Evolutionary conservation across 108 stramenopile genomes (phyloP).

Genomic region (Skeletonema marinoi): DNA sequence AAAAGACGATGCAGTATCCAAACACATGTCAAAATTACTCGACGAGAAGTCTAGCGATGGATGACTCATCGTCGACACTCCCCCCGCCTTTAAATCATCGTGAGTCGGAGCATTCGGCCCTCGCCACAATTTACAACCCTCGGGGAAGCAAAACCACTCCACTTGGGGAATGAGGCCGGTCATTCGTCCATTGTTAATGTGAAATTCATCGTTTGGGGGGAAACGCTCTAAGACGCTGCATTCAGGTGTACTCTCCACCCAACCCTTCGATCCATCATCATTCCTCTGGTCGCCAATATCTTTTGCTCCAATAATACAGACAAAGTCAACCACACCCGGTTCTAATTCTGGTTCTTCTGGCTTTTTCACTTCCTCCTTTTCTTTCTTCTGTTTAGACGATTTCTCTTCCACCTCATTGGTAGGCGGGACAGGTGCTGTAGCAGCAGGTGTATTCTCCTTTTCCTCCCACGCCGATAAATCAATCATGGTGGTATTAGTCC

Average conservation of each 20-base stretch:
- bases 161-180: slow-evolving; percentile 67
- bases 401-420: slow-evolving; percentile 12
- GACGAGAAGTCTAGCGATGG: slow-evolving; percentile 53
- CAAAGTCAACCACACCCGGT: slow-evolving; percentile 79
- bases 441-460: background rate
- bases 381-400: slow-evolving; percentile 12
- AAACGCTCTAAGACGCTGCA: slow-evolving; percentile 80
- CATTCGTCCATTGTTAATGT: slow-evolving; percentile 57
- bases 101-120: slow-evolving; percentile 74
- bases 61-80: slow-evolving; percentile 70
- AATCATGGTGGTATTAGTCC: slow-evolving; percentile 7
- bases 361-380: slow-evolving; percentile 28
- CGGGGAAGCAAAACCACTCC: slow-evolving; percentile 90
- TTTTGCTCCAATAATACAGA: slow-evolving; percentile 76
- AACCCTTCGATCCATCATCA: slow-evolving; percentile 79
- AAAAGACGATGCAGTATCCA: slow-evolving; percentile 82
- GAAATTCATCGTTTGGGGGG: slow-evolving; percentile 78
- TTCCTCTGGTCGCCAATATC: slow-evolving; percentile 76
- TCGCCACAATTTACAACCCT: slow-evolving; percentile 82
- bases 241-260: slow-evolving; percentile 82
- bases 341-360: slow-evolving; percentile 69
- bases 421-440: background rate
- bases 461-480: slow-evolving; percentile 6
- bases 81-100: slow-evolving; percentile 65
- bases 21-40: slow-evolving; percentile 78